Base-by-base conservation (phyloP, 2,329 filamentous ascomycete genomes). In the Torrubiella hemipterigena region DNA sequence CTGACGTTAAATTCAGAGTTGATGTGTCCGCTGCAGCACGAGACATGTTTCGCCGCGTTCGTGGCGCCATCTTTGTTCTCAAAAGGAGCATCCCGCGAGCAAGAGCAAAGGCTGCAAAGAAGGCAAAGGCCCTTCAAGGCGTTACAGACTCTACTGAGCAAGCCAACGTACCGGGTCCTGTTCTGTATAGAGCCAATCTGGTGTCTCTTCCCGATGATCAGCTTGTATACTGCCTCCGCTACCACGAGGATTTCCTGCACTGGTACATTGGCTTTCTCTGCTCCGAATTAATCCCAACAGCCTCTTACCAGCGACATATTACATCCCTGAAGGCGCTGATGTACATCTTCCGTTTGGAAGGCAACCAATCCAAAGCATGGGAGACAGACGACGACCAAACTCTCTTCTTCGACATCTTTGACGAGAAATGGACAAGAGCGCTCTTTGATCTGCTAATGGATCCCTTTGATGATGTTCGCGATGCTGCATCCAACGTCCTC, bases 381-480 rank as follows among this genome's bases (percentile, higher is more conserved):
- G 50, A 56, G 32, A 54, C 56, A 2, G 34, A 41, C 22, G 53
- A 55, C 31, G 53, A 63, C 42, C 61, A 53, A 43, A 41, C 35
- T 32, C 49, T 54, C 11, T 58, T 61, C 32, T 63, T 59, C 29
- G 49, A 58, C 29, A 43, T 55, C 3, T 54, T 67, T 37, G 65
- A 71, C 28, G 41, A 44, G 4, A 61, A 54, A 1, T 73, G 79
- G 58, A 55, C 73, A 9, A 65, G 80, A 29, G 62, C 77, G 5
- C 59, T 96, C 6, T 59, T 87, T 11, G 85, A 94, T 50, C 69
- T 94, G 15, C 56, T 93, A 7, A 65, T 93, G 48, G 83, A 98
- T 45, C 84, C 89, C 0, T 98, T 93, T 46, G 91, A 96, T 35
- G 91, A 98, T 52, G 81, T 96, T 5, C 70, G 89, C 42, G 73